Conservation (phyloP, 768 basidiomycete species). For the Chalciporus piperatus region DNA sequence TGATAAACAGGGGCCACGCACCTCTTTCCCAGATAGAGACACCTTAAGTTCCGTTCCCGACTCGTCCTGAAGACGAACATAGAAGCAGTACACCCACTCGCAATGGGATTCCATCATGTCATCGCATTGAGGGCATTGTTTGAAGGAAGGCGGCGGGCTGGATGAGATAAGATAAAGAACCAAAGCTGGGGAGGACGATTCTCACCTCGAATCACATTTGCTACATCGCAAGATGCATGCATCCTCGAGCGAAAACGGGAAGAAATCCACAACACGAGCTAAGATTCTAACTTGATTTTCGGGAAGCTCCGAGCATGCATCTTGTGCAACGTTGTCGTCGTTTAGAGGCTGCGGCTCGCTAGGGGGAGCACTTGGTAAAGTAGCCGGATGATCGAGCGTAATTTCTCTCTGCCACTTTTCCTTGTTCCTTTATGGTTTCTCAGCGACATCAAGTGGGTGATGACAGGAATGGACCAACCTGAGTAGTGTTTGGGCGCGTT, state of each 20-base stretch:
- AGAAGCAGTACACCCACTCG: constrained; percentile 47
- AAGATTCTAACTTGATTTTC: constrained; percentile 42
- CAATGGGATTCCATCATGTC: constrained; percentile 52
- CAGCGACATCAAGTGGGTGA: not conserved
- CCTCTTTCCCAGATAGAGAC: constrained; percentile 48
- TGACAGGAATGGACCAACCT: constrained; percentile 11
- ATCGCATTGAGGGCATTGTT: constrained; percentile 50
- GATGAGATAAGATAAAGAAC: not conserved
- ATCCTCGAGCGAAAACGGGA: constrained; percentile 48
- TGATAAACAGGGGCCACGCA: constrained; percentile 17
- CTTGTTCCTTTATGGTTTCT: constrained; percentile 29
- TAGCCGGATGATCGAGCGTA: constrained; percentile 3
- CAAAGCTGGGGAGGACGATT: not conserved
- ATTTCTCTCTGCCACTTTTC: constrained; percentile 30
- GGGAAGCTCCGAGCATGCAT: constrained; percentile 32
- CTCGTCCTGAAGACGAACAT: constrained; percentile 51
- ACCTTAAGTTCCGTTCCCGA: constrained; percentile 41
- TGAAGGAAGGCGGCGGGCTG: constrained; percentile 44
- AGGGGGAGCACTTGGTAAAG: not conserved
- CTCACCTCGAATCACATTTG: constrained; percentile 52
- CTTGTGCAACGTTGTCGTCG: constrained; percentile 33
- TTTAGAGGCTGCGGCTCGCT: constrained; percentile 4
- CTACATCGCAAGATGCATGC: constrained; percentile 50
- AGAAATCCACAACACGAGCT: constrained; percentile 55
- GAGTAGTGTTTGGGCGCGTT: constrained; percentile 19